phyloP scores from a whole-genome alignment of 495 filamentous ascomycete genomes.

The Sabuloglossum arenarium region DNA sequence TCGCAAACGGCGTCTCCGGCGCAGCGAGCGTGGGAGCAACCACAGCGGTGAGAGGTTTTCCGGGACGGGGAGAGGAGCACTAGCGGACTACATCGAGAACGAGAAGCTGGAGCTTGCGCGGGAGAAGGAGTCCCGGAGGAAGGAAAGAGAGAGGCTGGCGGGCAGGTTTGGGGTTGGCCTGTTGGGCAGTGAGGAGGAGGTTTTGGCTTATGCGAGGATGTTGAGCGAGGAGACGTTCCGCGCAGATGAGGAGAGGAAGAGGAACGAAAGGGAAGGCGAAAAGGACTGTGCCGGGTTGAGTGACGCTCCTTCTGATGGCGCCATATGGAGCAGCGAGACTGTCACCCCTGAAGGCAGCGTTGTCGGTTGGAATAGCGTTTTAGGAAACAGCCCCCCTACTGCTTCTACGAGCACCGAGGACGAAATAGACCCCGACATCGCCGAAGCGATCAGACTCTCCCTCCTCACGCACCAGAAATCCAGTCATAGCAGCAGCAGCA shows the following conservation, averaged over 20 bases:
- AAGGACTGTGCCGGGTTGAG: no score
- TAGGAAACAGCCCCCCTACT: constrained; percentile 9
- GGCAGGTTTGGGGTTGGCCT: constrained; percentile 66
- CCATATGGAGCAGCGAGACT: constrained; percentile 21
- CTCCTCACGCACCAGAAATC: constrained; percentile 16
- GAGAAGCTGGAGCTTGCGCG: constrained; percentile 59
- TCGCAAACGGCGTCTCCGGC: constrained; percentile 32
- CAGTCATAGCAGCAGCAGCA: constrained; percentile 10
- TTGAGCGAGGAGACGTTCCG: constrained; percentile 61
- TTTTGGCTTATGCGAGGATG: constrained; percentile 72
- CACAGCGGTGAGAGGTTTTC: constrained; percentile 31
- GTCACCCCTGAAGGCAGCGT: constrained; percentile 29
- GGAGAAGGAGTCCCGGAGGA: constrained; percentile 40
- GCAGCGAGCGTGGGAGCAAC: constrained; percentile 36
- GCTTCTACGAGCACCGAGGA: constrained; percentile 22
- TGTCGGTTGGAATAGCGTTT: constrained; percentile 20
- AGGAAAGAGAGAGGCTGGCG: constrained; percentile 44
- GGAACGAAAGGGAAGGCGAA: constrained; percentile 20
- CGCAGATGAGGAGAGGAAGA: constrained; percentile 35
- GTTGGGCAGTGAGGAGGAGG: constrained; percentile 69
- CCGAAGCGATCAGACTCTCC: constrained; percentile 13
- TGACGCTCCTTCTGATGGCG: constrained; percentile 12
- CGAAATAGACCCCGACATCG: constrained; percentile 37
- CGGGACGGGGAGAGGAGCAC: constrained; percentile 35
- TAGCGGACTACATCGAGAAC: constrained; percentile 62